Conservation (phyloP, 75 land plant species). For the Cryptomeria japonica region DNA sequence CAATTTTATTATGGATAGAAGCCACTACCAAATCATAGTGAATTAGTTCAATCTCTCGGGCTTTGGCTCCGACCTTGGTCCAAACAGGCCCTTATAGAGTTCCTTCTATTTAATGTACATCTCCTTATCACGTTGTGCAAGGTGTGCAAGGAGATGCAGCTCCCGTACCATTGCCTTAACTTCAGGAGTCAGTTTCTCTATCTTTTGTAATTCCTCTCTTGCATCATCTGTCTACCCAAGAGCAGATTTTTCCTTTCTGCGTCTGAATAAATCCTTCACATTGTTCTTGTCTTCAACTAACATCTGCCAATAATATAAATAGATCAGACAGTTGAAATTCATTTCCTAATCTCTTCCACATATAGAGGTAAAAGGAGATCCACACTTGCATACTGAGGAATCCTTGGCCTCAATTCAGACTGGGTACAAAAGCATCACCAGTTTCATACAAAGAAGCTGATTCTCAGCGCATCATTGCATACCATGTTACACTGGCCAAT, state of each 20-base stretch:
- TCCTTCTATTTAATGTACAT: too few relatives aligned
- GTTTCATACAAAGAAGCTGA: neutral
- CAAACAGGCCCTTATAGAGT: too few relatives aligned
- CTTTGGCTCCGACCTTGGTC: too few relatives aligned
- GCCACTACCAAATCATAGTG: too few relatives aligned
- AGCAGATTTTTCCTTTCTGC: constrained; percentile 91
- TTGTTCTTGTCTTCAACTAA: constrained; percentile 87
- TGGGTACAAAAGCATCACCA: neutral
- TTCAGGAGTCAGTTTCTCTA: constrained; percentile 61
- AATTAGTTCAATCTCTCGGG: too few relatives aligned
- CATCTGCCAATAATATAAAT: constrained; percentile 39
- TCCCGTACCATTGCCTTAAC: too few relatives aligned
- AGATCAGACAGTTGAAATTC: neutral
- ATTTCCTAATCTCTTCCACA: neutral
- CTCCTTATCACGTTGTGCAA: too few relatives aligned
- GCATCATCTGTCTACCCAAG: constrained; percentile 91
- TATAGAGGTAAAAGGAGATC: neutral
- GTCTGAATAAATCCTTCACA: constrained; percentile 83
- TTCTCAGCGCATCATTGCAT: constrained; percentile 30
- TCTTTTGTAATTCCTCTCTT: constrained; percentile 79
- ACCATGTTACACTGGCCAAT: constrained; percentile 89
- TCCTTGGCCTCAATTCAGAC: neutral
- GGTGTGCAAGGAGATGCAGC: too few relatives aligned
- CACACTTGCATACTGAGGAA: neutral
- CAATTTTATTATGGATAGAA: too few relatives aligned